A percentile compares a stretch with the other conserved stretches of the same genome.
phyloP scores from a whole-genome alignment of 768 basidiomycete species.

The Phallus indusiatus region DNA sequence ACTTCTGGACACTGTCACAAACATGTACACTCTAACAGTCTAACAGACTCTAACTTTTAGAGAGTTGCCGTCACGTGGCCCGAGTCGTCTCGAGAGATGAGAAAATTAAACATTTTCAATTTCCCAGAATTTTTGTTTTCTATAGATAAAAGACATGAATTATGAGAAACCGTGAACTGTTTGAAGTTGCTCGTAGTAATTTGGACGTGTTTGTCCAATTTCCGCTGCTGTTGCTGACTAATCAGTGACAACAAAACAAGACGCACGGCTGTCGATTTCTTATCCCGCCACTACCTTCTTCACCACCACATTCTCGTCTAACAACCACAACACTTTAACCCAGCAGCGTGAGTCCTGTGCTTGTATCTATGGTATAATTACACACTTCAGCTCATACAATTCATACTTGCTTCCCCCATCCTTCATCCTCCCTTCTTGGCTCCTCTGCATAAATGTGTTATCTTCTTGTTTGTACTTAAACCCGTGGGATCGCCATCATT shows the following conservation, averaged over 20 bases:
- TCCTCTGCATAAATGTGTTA: background rate
- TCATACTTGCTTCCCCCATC: background rate
- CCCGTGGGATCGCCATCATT: background rate
- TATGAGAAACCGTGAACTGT: no score
- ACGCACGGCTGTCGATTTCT: constrained; percentile 3
- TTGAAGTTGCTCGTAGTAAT: background rate
- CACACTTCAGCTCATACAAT: background rate
- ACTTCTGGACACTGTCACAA: no score
- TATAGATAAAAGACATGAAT: no score
- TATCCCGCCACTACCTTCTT: constrained; percentile 10
- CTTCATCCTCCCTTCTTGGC: background rate
- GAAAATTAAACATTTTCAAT: no score
- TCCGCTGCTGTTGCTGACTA: background rate
- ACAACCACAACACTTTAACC: background rate
- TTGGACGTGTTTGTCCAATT: background rate
- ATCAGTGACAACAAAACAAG: background rate
- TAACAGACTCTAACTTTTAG: no score
- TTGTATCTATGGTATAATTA: background rate
- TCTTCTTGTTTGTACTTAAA: background rate
- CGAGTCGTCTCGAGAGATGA: no score
- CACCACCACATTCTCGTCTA: background rate
- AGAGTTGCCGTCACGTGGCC: no score
- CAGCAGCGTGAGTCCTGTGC: background rate
- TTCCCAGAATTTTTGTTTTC: no score
- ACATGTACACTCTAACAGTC: no score